A percentile compares a stretch with the other conserved stretches of the same genome.
Evolutionary conservation across 352 stramenopile genomes (phyloP).

Genomic region (Phytophthora pinifolia): DNA sequence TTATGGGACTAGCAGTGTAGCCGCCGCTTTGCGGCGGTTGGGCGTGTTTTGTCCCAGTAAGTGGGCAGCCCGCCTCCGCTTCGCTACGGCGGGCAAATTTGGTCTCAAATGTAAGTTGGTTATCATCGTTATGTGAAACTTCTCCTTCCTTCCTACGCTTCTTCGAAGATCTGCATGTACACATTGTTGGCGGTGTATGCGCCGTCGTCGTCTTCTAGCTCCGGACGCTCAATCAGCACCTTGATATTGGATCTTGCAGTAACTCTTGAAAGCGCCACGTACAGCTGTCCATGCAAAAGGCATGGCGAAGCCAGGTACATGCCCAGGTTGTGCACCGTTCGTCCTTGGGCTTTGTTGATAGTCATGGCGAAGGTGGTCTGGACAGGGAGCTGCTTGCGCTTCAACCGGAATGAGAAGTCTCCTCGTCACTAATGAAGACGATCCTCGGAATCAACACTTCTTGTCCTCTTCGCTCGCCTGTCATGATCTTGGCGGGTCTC

Average conservation of each 20-base stretch:
- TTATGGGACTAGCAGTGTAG: too few species aligned
- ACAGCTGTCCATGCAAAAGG: constrained; percentile 30
- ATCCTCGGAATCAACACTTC: constrained; percentile 24
- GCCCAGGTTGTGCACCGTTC: constrained; percentile 32
- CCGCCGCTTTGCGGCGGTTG: too few species aligned
- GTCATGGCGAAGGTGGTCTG: constrained; percentile 35
- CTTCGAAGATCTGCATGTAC: too few species aligned
- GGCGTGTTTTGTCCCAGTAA: too few species aligned
- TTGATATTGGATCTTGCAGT: constrained; percentile 18
- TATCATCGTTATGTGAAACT: too few species aligned
- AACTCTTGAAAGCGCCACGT: constrained; percentile 4
- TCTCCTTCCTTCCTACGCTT: too few species aligned
- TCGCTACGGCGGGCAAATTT: too few species aligned
- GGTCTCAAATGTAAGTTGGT: too few species aligned
- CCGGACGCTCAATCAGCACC: constrained; percentile 13
- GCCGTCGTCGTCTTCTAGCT: constrained; percentile 13
- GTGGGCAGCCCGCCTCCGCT: too few species aligned
- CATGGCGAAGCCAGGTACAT: constrained; percentile 24
- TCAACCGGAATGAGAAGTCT: constrained; percentile 27
- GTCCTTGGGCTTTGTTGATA: constrained; percentile 40
- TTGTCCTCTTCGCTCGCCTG: constrained; percentile 10
- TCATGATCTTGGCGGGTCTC: constrained; percentile 40
- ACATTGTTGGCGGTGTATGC: constrained; percentile 17
- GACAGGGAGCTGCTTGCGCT: constrained; percentile 28
- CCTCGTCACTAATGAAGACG: constrained; percentile 20